phyloP scores from a whole-genome alignment of 2,329 filamentous ascomycete species.

The Fusarium fujikuroi region DNA sequence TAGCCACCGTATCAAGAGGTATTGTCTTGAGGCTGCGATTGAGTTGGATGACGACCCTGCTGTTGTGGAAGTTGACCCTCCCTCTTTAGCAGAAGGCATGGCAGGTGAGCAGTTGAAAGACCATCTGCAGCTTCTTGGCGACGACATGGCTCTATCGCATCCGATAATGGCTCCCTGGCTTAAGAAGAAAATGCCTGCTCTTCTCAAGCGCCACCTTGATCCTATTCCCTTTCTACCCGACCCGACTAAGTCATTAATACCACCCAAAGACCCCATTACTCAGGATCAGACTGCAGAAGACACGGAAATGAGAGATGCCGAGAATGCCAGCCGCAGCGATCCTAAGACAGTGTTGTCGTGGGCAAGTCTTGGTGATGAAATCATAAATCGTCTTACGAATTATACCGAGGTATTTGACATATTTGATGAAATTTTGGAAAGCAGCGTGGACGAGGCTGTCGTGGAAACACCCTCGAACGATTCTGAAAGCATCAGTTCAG shows the following conservation, averaged over 20 bases:
- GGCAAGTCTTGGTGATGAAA: conserved; percentile 49
- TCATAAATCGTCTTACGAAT: conserved; percentile 49
- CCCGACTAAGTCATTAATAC: conserved; percentile 55
- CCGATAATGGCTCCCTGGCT: conserved; percentile 69
- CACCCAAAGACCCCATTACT: conserved; percentile 37
- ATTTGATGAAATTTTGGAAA: conserved; percentile 46
- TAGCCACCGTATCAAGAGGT: conserved; percentile 67
- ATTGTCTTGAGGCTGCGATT: conserved; percentile 73
- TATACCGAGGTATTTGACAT: conserved; percentile 43
- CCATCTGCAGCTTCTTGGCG: conserved; percentile 63
- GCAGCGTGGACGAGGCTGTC: conserved; percentile 40
- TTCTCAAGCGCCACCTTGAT: conserved; percentile 66
- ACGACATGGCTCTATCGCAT: conserved; percentile 68
- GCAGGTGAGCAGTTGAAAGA: conserved; percentile 71
- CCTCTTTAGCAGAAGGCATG: conserved; percentile 70
- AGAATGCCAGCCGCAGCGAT: conserved; percentile 18
- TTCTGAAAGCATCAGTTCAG: conserved; percentile 23
- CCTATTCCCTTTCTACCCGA: conserved; percentile 71
- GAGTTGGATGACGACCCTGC: conserved; percentile 75
- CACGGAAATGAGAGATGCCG: conserved; percentile 32
- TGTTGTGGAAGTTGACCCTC: conserved; percentile 69
- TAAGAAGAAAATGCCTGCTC: conserved; percentile 60
- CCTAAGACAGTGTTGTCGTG: conserved; percentile 45
- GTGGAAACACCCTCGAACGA: conserved; percentile 37
- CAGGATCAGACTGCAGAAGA: conserved; percentile 28